Conservation (phyloP, 202 grass and related monocot species). For the Zoysia matrella region DNA sequence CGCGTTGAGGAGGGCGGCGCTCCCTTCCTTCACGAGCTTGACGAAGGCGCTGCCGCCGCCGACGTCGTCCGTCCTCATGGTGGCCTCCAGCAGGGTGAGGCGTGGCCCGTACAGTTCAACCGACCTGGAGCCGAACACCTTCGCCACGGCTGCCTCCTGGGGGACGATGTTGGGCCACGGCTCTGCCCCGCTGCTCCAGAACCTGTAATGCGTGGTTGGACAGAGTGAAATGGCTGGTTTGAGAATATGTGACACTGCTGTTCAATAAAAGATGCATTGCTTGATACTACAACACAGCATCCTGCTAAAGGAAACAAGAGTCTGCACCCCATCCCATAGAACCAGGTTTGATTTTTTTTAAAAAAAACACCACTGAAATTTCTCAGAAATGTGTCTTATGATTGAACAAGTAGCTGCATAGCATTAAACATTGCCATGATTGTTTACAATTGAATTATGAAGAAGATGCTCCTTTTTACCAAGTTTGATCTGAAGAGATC, state of each 20-base stretch:
- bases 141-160: slow-evolving; percentile 72
- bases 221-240: no score
- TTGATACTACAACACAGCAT: neutral
- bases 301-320: neutral
- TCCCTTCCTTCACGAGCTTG: slow-evolving; percentile 88
- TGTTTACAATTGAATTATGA: neutral
- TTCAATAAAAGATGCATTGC: neutral
- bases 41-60: slow-evolving; percentile 52
- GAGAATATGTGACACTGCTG: neutral
- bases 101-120: slow-evolving; percentile 77
- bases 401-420: neutral
- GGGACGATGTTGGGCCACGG: slow-evolving; percentile 88
- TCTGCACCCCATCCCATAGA: no score
- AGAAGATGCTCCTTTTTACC: no score
- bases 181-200: slow-evolving; percentile 90
- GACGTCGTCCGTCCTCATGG: slow-evolving; percentile 63
- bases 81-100: slow-evolving; percentile 32
- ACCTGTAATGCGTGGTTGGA: slow-evolving; percentile 41
- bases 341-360: neutral
- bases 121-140: slow-evolving; percentile 89
- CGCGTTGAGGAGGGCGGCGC: slow-evolving; percentile 82
- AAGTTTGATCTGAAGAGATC: no score
- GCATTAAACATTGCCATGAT: neutral
- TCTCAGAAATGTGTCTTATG: neutral
- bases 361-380: neutral